Percentiles rank a stretch among this genome's conserved stretches.
Conservation (phyloP, 306 rosid species). For the cucumber (Cucumis sativus) region Cucumber_9930_V3 NC_026658.2:10828501-10829000, state of each 20-base stretch:
- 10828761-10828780: neutral
- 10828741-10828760: neutral
- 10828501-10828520: neutral
- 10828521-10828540: neutral
- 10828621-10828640: neutral
- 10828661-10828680: neutral
- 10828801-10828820: neutral
- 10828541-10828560: neutral
- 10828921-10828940: conserved; percentile 45
- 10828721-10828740: neutral
- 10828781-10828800: neutral
- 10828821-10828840: neutral
- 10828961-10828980: conserved; percentile 52
- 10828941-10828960: conserved; percentile 51
- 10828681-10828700: neutral
- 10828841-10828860: conserved; percentile 10
- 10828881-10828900: conserved; percentile 30
- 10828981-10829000: conserved; percentile 67
- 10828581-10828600: neutral
- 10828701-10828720: neutral
- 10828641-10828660: neutral
- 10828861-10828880: conserved; percentile 24
- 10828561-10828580: neutral
- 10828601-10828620: neutral
- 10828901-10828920: conserved; percentile 55